These are phyloP conservation scores for Eutrema yunnanense DNA, from an alignment of 345 rosid species.

Conservation along the genomic window DNA sequence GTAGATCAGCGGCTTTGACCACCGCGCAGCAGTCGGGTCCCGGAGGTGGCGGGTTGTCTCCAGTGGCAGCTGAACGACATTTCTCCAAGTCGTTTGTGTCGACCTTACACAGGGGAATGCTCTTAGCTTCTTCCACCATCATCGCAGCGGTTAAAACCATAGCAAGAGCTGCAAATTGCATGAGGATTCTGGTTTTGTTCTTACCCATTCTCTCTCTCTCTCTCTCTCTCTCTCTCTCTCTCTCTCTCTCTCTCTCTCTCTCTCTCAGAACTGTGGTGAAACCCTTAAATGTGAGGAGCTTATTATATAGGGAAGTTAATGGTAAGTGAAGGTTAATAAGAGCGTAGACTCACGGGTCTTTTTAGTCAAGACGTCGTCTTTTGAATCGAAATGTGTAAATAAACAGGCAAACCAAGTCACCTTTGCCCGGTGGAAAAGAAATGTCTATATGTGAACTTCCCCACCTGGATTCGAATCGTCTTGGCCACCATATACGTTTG, in stretches of 20 bases:
- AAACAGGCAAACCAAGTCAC: not conserved
- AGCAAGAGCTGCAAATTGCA: slow-evolving; percentile 17
- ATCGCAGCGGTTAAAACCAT: not conserved
- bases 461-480: too few species aligned
- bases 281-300: not conserved
- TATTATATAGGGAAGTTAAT: not conserved
- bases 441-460: too few species aligned
- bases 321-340: not conserved
- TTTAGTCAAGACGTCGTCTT: not conserved
- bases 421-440: too few species aligned
- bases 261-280: not conserved
- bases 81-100: slow-evolving; percentile 25
- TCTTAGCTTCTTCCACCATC: slow-evolving; percentile 12
- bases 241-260: not conserved
- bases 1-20: slow-evolving; percentile 27
- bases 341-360: not conserved
- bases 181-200: not conserved
- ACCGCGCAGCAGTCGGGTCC: slow-evolving; percentile 36
- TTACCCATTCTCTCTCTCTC: slow-evolving; percentile 24
- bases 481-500: too few species aligned
- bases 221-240: too few species aligned
- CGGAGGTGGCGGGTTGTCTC: slow-evolving; percentile 35
- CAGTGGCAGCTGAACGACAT: slow-evolving; percentile 45
- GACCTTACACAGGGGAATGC: slow-evolving; percentile 29
- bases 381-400: not conserved